Percentiles rank a stretch among this genome's conserved stretches.
Evolutionary conservation across 306 rosid species (phyloP).

Genomic region (Hylodesmum podocarpum): DNA sequence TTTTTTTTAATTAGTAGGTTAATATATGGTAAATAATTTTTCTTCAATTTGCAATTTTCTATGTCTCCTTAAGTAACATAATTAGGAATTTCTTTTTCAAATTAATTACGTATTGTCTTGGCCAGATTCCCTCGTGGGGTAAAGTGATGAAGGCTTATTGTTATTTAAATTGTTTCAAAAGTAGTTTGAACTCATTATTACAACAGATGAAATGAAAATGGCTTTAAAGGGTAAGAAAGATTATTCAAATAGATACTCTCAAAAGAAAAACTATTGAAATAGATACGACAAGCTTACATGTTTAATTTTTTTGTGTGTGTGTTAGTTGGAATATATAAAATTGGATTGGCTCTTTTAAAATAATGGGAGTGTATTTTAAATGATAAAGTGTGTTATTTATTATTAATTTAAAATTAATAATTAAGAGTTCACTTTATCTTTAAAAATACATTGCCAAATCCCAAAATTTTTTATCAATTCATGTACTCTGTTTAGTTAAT

Average conservation of each 20-base stretch:
- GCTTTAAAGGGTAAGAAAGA: background rate
- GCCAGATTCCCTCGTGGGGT: background rate
- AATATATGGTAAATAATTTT: too few species aligned
- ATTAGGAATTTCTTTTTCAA: background rate
- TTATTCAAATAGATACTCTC: background rate
- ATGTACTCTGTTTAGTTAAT: too few species aligned
- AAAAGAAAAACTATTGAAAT: background rate
- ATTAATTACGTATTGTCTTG: background rate
- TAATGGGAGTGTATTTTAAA: too few species aligned
- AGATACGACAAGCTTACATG: background rate
- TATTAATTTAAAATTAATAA: too few species aligned
- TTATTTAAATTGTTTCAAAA: slow-evolving; percentile 6
- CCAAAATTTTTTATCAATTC: too few species aligned
- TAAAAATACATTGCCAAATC: too few species aligned
- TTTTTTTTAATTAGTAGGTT: slow-evolving; percentile 8
- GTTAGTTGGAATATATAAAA: too few species aligned
- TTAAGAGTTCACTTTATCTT: too few species aligned
- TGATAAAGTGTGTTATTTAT: too few species aligned
- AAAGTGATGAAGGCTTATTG: background rate
- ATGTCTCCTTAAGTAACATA: background rate
- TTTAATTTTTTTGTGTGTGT: too few species aligned
- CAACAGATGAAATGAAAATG: background rate
- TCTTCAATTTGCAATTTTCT: too few species aligned
- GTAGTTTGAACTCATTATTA: background rate
- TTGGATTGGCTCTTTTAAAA: too few species aligned